Evolutionary conservation across 192 early-diverging fungal genomes (phyloP).

Genomic region (Gaertneriomyces semiglobifer): DNA sequence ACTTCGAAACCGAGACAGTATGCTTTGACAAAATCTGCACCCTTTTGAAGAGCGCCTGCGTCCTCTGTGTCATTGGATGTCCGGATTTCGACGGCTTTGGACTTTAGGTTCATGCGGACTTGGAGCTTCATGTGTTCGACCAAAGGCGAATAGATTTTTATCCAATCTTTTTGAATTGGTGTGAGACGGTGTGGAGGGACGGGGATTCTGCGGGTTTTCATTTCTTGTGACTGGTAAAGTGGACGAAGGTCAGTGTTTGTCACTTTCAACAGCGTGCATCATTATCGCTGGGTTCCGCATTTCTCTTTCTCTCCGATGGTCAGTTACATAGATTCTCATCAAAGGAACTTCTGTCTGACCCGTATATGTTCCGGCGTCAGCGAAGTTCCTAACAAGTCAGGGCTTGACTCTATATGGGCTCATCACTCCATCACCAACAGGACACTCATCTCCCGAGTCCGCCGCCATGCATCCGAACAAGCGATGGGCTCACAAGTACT

Average conservation of each 20-base stretch:
- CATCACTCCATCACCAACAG: conserved; percentile 16
- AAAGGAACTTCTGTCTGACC: conserved; percentile 1
- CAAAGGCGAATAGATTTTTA: conserved; percentile 94
- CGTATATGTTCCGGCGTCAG: conserved; percentile 8
- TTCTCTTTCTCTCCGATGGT: conserved; percentile 19
- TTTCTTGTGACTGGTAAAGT: conserved; percentile 18
- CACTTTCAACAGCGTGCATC: background rate
- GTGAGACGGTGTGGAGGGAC: conserved; percentile 93
- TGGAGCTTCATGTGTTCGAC: conserved; percentile 95
- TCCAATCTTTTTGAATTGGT: conserved; percentile 89
- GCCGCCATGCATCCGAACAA: too few species aligned
- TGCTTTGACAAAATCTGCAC: conserved; percentile 92
- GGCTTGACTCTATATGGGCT: conserved; percentile 48
- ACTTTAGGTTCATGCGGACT: conserved; percentile 90
- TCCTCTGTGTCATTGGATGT: conserved; percentile 83
- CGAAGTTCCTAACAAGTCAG: conserved; percentile 17
- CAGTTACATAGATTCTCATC: conserved; percentile 22
- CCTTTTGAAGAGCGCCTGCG: conserved; percentile 89
- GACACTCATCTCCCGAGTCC: background rate
- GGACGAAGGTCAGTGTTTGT: background rate
- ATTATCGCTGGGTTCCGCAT: background rate
- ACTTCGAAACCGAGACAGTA: conserved; percentile 92
- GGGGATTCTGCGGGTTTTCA: conserved; percentile 71
- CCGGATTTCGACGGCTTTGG: conserved; percentile 83
- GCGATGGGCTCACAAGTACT: too few species aligned